Conservation (phyloP, 2,329 filamentous ascomycete genomes). For the Xylariaceae sp. region DNA sequence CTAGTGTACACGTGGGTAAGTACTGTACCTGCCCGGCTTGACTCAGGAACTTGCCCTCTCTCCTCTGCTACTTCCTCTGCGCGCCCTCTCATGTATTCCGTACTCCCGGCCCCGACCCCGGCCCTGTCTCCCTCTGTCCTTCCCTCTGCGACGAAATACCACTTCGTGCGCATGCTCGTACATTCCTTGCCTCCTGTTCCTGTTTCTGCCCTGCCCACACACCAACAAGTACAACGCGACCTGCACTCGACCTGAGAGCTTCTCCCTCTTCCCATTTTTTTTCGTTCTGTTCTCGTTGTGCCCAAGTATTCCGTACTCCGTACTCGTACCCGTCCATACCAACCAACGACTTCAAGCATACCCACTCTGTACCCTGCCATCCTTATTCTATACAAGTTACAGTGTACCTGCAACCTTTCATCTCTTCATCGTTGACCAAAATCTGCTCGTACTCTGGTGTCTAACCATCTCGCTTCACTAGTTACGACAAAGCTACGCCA, state of each 20-base stretch:
- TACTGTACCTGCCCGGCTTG: not conserved
- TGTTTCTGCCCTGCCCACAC: constrained; percentile 10
- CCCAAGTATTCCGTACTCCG: not conserved
- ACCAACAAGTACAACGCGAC: constrained; percentile 18
- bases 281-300: not conserved
- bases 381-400: constrained; percentile 13
- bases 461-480: constrained; percentile 13
- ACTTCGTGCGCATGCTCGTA: constrained; percentile 3
- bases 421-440: constrained; percentile 5
- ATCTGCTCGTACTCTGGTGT: constrained; percentile 9
- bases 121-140: no score
- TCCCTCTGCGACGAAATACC: no score
- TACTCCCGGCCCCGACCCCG: no score
- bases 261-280: not conserved
- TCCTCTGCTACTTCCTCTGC: constrained; percentile 7
- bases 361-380: constrained; percentile 18
- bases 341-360: constrained; percentile 14
- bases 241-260: constrained; percentile 10
- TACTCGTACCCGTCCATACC: constrained; percentile 3
- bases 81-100: constrained; percentile 7
- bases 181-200: constrained; percentile 14
- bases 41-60: not conserved
- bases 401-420: constrained; percentile 16
- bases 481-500: constrained; percentile 12
- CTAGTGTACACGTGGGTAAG: constrained; percentile 14